A percentile compares a stretch with the other conserved stretches of the same genome.
Conservation (phyloP, 2,329 filamentous ascomycete genomes). For the Xylaria sp. region DNA sequence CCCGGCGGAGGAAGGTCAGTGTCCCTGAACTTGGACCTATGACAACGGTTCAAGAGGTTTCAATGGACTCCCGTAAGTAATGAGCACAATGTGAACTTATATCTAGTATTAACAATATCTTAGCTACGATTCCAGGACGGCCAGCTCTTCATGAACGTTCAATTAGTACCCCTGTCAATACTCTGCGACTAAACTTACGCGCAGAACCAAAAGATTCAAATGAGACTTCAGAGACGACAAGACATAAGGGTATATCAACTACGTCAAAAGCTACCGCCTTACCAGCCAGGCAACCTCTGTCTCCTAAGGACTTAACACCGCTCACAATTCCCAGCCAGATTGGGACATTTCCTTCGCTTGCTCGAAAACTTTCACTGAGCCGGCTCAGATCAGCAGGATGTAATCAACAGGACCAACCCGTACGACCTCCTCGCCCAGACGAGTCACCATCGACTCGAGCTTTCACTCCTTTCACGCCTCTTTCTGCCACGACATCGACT, state of each 20-base stretch:
- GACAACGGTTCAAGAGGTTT: slow-evolving; percentile 73
- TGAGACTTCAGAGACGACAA: slow-evolving; percentile 8
- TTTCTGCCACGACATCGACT: slow-evolving; percentile 55
- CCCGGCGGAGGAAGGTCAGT: slow-evolving; percentile 70
- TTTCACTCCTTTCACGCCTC: slow-evolving; percentile 54
- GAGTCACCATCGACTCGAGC: slow-evolving; percentile 59
- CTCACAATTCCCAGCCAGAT: slow-evolving; percentile 64
- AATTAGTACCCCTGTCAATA: slow-evolving; percentile 67
- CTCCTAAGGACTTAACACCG: slow-evolving; percentile 65
- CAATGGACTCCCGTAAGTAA: slow-evolving; percentile 76
- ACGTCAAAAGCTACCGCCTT: slow-evolving; percentile 21
- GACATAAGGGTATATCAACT: slow-evolving; percentile 13
- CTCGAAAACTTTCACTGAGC: slow-evolving; percentile 55
- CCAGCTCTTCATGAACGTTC: slow-evolving; percentile 73
- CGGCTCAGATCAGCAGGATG: slow-evolving; percentile 60
- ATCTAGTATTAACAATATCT: slow-evolving; percentile 32
- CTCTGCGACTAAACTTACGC: slow-evolving; percentile 58
- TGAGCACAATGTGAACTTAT: not conserved
- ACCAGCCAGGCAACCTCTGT: slow-evolving; percentile 55
- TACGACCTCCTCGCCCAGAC: slow-evolving; percentile 56
- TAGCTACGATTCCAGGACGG: slow-evolving; percentile 74
- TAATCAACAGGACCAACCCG: slow-evolving; percentile 54
- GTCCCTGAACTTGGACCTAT: slow-evolving; percentile 73
- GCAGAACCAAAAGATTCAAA: slow-evolving; percentile 47
- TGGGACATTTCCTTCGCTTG: slow-evolving; percentile 48